Evolutionary conservation across 1,284 basidiomycete genomes (phyloP), one percentile per base, ranked within the genome.

Genomic region (Sphagnurus paluster): DNA sequence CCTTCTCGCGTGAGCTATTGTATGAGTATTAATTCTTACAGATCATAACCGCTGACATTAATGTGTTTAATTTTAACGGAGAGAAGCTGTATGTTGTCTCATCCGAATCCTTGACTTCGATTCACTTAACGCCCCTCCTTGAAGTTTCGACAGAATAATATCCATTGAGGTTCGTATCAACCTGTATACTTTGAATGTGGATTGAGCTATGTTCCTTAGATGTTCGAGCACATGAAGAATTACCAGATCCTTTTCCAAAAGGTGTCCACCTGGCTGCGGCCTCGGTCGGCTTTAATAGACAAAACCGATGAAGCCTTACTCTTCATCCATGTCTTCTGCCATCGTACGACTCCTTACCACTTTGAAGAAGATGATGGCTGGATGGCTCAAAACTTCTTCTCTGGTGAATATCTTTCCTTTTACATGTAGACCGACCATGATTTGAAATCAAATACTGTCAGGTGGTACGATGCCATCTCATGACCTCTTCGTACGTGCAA

Each of bases 211-310:
- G 2, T 29, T 5, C n/a, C 14, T 49, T 47, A 82, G 77, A 90
- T 90, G 87, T 87, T 90, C 53, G 87, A 90, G 57, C 88, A 90
- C 60, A 87, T 88, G 85, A 88, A 86, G 68, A 85, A 87, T 58
- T 90, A 90, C 66, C 70, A 86, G 43, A 58, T 66, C 5, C 77
- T 90, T 16, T 74, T 90, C 52, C 64, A 68, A 30, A 90, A 89
- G 58, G 65, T 90, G 19, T 76, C 84, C 0, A 77, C 75, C 7
- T 91, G 87, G 88, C 71, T 91, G 16, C 72, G 77, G 30, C 74
- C 77, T 2, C 62, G 57, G n/a, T 42, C 46, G 1, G 50, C 59
- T 10, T 29, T 50, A 10, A 39, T 21, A 3, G 40, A 42, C 13
- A 54, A 62, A 2, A 60, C 65, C 3, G 69, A 75, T 17, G 70